Percentiles rank a stretch among this genome's conserved stretches.
phyloP scores from a whole-genome alignment of 495 filamentous ascomycete genomes.

The Barbatosphaeria neglecta region DNA sequence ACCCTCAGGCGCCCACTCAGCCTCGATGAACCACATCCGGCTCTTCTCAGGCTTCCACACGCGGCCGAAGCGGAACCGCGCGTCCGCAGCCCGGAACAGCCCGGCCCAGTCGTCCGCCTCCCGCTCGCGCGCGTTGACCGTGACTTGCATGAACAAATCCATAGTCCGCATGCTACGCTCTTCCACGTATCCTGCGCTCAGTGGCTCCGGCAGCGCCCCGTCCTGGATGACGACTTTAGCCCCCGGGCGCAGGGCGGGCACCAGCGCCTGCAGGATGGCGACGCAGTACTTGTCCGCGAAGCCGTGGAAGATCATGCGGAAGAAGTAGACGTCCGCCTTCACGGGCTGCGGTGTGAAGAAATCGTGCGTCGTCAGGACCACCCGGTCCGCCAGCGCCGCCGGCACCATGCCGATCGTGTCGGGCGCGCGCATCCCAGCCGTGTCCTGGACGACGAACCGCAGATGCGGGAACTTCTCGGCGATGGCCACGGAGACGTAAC shows the following conservation, averaged over 20 bases:
- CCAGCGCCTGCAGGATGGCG: slow-evolving; percentile 36
- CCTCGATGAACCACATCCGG: slow-evolving; percentile 14
- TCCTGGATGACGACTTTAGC: slow-evolving; percentile 36
- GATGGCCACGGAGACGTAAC: slow-evolving; percentile 13
- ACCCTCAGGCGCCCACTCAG: slow-evolving; percentile 8
- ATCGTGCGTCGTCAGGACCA: slow-evolving; percentile 31
- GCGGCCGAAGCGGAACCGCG: slow-evolving; percentile 9
- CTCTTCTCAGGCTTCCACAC: slow-evolving; percentile 12
- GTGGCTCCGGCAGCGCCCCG: slow-evolving; percentile 27
- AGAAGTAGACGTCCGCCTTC: slow-evolving; percentile 36
- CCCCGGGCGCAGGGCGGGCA: slow-evolving; percentile 38
- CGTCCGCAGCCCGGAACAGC: slow-evolving; percentile 13
- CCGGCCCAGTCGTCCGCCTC: slow-evolving; percentile 15
- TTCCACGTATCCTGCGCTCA: slow-evolving; percentile 9
- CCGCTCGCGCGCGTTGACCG: slow-evolving; percentile 15
- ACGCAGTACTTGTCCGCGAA: slow-evolving; percentile 42
- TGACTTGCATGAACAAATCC: slow-evolving; percentile 16
- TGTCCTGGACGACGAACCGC: slow-evolving; percentile 15
- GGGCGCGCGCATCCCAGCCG: slow-evolving; percentile 8
- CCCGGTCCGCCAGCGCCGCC: slow-evolving; percentile 4
- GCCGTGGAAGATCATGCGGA: slow-evolving; percentile 45
- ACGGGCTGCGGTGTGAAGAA: slow-evolving; percentile 37
- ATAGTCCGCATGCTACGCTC: slow-evolving; percentile 12
- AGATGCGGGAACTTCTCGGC: slow-evolving; percentile 10
- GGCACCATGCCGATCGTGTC: slow-evolving; percentile 12